A percentile compares a stretch with the other conserved stretches of the same genome.
Conservation (phyloP, 2,329 filamentous ascomycete species). For the Tolypocladium inflatum region DNA sequence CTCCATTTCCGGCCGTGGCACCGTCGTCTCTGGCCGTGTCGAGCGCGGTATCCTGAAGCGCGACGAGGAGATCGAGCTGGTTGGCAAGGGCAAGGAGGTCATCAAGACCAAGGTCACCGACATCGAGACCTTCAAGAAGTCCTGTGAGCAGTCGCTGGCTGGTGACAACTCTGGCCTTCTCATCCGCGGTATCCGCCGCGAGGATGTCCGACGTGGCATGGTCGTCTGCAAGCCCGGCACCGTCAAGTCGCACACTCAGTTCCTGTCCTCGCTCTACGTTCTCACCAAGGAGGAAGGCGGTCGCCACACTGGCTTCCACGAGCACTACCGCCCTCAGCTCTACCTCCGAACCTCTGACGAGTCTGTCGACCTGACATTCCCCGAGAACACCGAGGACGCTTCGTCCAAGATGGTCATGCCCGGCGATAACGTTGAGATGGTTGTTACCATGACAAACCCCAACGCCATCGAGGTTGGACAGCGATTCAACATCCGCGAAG, state of each 20-base stretch:
- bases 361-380: slow-evolving; percentile 72
- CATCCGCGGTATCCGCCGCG: slow-evolving; percentile 89
- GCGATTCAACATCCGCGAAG: slow-evolving; percentile 97
- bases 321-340: slow-evolving; percentile 96
- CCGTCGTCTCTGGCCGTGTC: slow-evolving; percentile 92
- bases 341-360: slow-evolving; percentile 89
- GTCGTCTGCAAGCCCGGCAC: slow-evolving; percentile 76
- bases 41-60: slow-evolving; percentile 92
- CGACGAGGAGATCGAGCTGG: slow-evolving; percentile 87
- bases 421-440: slow-evolving; percentile 98
- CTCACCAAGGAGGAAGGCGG: slow-evolving; percentile 97
- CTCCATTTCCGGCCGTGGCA: slow-evolving; percentile 87
- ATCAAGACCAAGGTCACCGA: slow-evolving; percentile 99
- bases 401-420: slow-evolving; percentile 84
- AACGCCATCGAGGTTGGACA: slow-evolving; percentile 85
- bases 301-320: slow-evolving; percentile 87
- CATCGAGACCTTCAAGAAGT: slow-evolving; percentile 99
- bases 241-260: slow-evolving; percentile 81
- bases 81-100: slow-evolving; percentile 71
- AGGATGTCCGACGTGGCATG: slow-evolving; percentile 93
- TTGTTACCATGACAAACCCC: slow-evolving; percentile 74
- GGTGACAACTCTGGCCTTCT: slow-evolving; percentile 98
- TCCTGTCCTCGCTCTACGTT: slow-evolving; percentile 93
- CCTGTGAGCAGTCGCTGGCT: slow-evolving; percentile 88
- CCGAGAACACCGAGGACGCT: slow-evolving; percentile 68